Percentiles rank a stretch among this genome's conserved stretches.
Conservation (phyloP, 2,329 filamentous ascomycete species). For the Malbranchea cinnamomea region DNA sequence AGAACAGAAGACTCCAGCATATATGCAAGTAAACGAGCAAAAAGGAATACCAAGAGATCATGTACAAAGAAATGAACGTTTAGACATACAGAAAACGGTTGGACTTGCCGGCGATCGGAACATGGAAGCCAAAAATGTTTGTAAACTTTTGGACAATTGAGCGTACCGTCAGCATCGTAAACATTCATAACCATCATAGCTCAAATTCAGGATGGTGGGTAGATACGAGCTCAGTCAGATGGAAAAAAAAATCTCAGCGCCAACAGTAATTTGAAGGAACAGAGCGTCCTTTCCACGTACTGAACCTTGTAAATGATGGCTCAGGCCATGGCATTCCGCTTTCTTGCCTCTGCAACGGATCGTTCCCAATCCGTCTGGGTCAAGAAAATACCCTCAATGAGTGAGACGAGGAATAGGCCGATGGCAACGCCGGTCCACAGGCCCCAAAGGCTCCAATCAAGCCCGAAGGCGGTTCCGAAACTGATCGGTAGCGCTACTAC, state of each 20-base stretch:
- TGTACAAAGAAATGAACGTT: background rate
- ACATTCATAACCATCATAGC: no score
- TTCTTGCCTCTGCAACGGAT: conserved; percentile 45
- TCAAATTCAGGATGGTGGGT: no score
- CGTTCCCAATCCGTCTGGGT: conserved; percentile 39
- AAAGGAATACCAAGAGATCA: background rate
- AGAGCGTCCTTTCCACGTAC: background rate
- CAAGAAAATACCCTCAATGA: conserved; percentile 43
- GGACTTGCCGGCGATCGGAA: no score
- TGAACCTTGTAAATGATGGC: background rate
- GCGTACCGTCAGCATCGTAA: no score
- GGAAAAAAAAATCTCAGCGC: no score
- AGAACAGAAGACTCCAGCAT: no score
- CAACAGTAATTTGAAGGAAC: no score
- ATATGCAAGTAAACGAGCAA: background rate
- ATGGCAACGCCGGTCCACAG: conserved; percentile 69
- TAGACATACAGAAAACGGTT: background rate
- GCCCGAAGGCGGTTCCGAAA: conserved; percentile 60
- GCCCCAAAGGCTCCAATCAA: conserved; percentile 62
- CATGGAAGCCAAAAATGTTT: no score
- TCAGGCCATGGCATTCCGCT: conserved; percentile 36
- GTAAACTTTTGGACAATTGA: no score
- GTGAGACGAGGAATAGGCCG: conserved; percentile 46
- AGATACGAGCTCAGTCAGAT: no score
- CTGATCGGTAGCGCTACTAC: conserved; percentile 70